Evolutionary conservation across 2,329 filamentous ascomycete genomes (phyloP).

Genomic region (Anthostomella pinea): DNA sequence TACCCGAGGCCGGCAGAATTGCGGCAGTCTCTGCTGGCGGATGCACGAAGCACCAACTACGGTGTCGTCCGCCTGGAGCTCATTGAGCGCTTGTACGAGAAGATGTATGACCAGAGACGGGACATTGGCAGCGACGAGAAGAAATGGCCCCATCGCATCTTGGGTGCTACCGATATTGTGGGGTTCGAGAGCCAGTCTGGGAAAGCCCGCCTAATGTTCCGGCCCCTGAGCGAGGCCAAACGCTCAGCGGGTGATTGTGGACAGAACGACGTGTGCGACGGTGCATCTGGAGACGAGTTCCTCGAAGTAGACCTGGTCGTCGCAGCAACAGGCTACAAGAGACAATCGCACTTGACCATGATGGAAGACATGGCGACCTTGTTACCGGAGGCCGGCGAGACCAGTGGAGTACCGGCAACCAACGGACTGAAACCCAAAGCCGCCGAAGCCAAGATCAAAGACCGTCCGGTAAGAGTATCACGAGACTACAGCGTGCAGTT

Average conservation of each 20-base stretch:
- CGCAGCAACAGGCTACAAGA: constrained; percentile 81
- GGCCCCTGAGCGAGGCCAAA: constrained; percentile 38
- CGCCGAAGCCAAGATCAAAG: constrained; percentile 48
- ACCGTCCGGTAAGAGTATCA: constrained; percentile 47
- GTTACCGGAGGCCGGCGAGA: constrained; percentile 48
- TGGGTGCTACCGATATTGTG: constrained; percentile 65
- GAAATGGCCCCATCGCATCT: constrained; percentile 79
- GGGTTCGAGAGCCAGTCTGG: constrained; percentile 53
- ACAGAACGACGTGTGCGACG: constrained; percentile 18
- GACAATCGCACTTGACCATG: constrained; percentile 76
- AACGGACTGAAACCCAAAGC: constrained; percentile 12
- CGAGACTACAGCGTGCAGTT: constrained; percentile 80
- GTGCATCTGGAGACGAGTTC: constrained; percentile 47
- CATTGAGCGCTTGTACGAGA: constrained; percentile 84
- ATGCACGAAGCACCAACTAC: constrained; percentile 87
- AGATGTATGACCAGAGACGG: constrained; percentile 82
- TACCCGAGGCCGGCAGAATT: constrained; percentile 64
- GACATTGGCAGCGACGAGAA: constrained; percentile 64
- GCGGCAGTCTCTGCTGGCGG: constrained; percentile 58
- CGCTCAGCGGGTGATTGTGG: constrained; percentile 9
- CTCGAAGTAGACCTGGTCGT: constrained; percentile 79
- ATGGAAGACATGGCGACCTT: constrained; percentile 65
- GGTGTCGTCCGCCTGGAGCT: constrained; percentile 88
- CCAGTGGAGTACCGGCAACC: constrained; percentile 11
- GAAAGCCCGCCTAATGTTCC: constrained; percentile 59